Percentiles rank a stretch among this genome's conserved stretches.
Conservation (phyloP, 108 stramenopile genomes). For the Skeletonema tropicum region DNA sequence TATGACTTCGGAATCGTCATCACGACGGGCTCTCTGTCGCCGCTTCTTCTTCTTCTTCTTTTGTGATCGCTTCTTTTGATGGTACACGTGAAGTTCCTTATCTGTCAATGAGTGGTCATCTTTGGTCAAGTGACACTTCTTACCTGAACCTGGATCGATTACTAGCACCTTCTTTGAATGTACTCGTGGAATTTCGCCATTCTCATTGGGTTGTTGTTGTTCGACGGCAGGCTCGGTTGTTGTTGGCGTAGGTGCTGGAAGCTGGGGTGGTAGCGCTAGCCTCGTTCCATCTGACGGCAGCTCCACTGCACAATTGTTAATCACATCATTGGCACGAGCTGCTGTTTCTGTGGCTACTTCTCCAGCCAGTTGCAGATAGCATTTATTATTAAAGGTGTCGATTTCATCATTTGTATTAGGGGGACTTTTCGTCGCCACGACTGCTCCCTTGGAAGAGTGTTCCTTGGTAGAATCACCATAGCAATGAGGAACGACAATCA, state of each 20-base stretch:
- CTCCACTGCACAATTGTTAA: neutral
- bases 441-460: too few species aligned
- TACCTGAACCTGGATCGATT: conserved; percentile 32
- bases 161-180: conserved; percentile 32
- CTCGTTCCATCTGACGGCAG: neutral
- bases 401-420: neutral
- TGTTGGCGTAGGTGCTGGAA: neutral
- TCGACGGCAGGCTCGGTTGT: neutral
- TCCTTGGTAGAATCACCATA: too few species aligned
- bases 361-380: neutral
- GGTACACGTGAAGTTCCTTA: conserved; percentile 44
- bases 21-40: neutral
- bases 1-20: neutral
- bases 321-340: neutral
- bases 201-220: neutral
- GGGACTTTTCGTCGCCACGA: neutral
- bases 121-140: conserved; percentile 25
- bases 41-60: too few species aligned
- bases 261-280: neutral
- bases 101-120: conserved; percentile 47
- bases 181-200: neutral
- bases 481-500: neutral
- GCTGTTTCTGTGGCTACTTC: neutral
- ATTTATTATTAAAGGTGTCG: neutral
- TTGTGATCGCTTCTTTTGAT: neutral